These are phyloP conservation scores for Austroboletus rostrupii DNA, from an alignment of 1,284 basidiomycete genomes.

Conservation along the genomic window DNA sequence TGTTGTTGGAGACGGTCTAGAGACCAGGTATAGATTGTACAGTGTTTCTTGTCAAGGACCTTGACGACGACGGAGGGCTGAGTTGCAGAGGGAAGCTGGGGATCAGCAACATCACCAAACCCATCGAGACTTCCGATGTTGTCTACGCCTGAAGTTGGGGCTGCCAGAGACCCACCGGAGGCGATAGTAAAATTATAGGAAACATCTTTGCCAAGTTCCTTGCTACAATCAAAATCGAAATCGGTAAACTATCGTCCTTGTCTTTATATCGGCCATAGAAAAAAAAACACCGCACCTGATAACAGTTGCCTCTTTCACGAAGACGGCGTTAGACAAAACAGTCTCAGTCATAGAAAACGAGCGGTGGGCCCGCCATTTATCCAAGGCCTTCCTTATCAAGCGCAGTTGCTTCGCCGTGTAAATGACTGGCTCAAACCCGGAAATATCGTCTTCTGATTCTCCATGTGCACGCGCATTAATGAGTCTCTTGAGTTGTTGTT, in stretches of 20 bases:
- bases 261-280: background rate
- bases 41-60: slow-evolving; percentile 83
- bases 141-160: slow-evolving; percentile 81
- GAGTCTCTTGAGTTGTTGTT: slow-evolving; percentile 78
- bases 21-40: slow-evolving; percentile 89
- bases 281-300: slow-evolving; percentile 61
- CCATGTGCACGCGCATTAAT: slow-evolving; percentile 77
- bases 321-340: slow-evolving; percentile 80
- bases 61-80: slow-evolving; percentile 89
- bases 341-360: slow-evolving; percentile 91
- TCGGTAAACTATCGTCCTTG: slow-evolving; percentile 6
- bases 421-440: slow-evolving; percentile 71
- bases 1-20: slow-evolving; percentile 85
- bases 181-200: slow-evolving; percentile 90
- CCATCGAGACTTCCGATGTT: slow-evolving; percentile 85
- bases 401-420: slow-evolving; percentile 79
- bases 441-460: slow-evolving; percentile 58
- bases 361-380: slow-evolving; percentile 81
- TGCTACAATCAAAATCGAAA: slow-evolving; percentile 43
- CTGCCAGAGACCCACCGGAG: slow-evolving; percentile 76
- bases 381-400: slow-evolving; percentile 75
- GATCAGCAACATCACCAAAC: slow-evolving; percentile 89
- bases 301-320: slow-evolving; percentile 93
- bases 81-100: slow-evolving; percentile 61
- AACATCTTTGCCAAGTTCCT: slow-evolving; percentile 81